Conservation (phyloP, 164 flowering plant genomes). For the Nymphaea thermarum region DNA sequence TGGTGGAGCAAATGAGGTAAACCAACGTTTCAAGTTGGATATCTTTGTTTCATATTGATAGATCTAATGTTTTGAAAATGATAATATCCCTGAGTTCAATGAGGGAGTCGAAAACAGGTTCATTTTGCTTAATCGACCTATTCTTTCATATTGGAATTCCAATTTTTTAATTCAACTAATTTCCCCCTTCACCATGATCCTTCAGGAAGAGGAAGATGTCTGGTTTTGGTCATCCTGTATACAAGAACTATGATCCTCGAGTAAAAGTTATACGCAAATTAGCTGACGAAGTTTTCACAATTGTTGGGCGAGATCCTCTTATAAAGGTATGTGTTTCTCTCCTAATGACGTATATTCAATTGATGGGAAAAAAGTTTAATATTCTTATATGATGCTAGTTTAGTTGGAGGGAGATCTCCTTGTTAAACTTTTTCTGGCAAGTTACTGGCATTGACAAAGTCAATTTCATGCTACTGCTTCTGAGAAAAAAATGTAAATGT, state of each 20-base stretch:
- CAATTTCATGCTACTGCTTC: too few relatives aligned
- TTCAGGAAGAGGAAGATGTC: conserved; percentile 96
- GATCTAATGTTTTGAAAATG: conserved; percentile 78
- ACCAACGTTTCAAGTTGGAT: neutral
- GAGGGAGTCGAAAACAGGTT: conserved; percentile 95
- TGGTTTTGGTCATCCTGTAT: conserved; percentile 98
- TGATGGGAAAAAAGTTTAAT: neutral
- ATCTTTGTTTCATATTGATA: neutral
- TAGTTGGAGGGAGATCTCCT: neutral
- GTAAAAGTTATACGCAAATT: conserved; percentile 87
- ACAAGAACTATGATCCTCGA: conserved; percentile 97
- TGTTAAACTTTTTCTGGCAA: too few relatives aligned
- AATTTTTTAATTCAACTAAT: neutral
- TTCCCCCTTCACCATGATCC: neutral
- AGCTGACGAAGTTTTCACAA: conserved; percentile 96
- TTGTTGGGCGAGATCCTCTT: conserved; percentile 96
- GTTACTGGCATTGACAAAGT: too few relatives aligned
- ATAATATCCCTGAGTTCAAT: conserved; percentile 90
- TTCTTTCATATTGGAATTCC: neutral
- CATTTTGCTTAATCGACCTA: too few relatives aligned
- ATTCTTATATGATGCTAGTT: neutral
- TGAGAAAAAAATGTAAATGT: neutral
- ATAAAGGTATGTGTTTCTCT: conserved; percentile 52
- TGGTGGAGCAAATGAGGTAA: conserved; percentile 99
- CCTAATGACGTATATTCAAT: neutral